These are phyloP conservation scores for Barnettozyma vustinii DNA, from an alignment of 805 yeast genomes.

Conservation along the genomic window DNA sequence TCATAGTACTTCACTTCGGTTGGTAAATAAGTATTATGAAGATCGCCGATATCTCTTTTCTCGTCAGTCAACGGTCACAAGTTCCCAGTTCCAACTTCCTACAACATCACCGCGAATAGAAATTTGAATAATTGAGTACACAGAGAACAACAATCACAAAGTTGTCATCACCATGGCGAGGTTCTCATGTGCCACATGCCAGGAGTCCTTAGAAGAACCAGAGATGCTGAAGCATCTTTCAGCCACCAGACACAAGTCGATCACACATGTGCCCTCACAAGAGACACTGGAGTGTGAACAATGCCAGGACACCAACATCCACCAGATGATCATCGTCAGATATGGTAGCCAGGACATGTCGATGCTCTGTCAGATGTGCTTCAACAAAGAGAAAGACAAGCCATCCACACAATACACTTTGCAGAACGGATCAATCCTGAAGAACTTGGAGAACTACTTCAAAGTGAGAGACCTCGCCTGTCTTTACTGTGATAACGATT, in stretches of 20 bases:
- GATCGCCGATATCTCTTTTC: too few relatives aligned
- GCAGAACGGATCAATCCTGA: conserved; percentile 51
- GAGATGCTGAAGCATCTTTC: conserved; percentile 49
- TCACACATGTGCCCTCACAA: conserved; percentile 28
- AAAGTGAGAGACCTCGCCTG: conserved; percentile 49
- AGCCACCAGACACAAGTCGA: conserved; percentile 47
- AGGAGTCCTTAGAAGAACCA: conserved; percentile 28
- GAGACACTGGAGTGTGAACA: conserved; percentile 51
- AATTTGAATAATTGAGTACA: neutral
- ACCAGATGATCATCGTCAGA: conserved; percentile 44
- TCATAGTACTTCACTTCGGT: too few relatives aligned
- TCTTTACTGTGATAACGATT: conserved; percentile 37
- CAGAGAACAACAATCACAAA: neutral
- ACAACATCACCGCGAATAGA: neutral
- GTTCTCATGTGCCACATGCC: conserved; percentile 45
- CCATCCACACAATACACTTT: conserved; percentile 47
- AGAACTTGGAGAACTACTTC: conserved; percentile 40
- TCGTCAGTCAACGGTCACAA: too few relatives aligned
- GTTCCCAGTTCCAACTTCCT: too few relatives aligned
- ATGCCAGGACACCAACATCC: conserved; percentile 49
- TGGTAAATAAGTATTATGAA: too few relatives aligned
- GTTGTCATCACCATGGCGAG: conserved; percentile 12
- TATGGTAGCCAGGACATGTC: conserved; percentile 53
- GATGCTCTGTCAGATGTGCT: conserved; percentile 42
- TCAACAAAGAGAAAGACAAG: conserved; percentile 35